Conservation (phyloP, 495 filamentous ascomycete species). For the Pseudevernia furfuracea region DNA sequence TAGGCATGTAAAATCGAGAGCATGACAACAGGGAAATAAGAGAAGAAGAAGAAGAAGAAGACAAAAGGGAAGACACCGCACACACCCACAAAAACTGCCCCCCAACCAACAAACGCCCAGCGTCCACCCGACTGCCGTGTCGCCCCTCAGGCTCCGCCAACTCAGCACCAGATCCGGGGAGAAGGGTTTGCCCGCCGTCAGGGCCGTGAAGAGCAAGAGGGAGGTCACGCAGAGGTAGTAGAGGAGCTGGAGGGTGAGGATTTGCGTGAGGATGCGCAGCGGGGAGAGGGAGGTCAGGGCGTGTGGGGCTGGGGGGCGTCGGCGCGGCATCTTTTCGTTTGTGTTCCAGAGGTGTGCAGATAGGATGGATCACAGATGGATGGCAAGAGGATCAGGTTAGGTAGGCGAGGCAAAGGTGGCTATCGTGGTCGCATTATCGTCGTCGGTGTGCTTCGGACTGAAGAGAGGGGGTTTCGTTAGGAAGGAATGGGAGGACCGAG, state of each 20-base stretch:
- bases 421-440: slow-evolving; percentile 4
- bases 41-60: slow-evolving; percentile 10
- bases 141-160: slow-evolving; percentile 76
- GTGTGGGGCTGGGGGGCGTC: slow-evolving; percentile 53
- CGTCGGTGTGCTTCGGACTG: too few relatives aligned
- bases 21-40: too few relatives aligned
- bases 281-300: slow-evolving; percentile 75
- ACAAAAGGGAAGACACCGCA: slow-evolving; percentile 23
- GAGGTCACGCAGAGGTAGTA: slow-evolving; percentile 71
- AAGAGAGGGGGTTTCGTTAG: too few relatives aligned
- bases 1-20: too few relatives aligned
- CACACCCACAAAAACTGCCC: slow-evolving; percentile 67
- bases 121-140: slow-evolving; percentile 90
- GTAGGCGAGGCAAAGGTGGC: not conserved
- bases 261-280: slow-evolving; percentile 78
- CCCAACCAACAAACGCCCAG: slow-evolving; percentile 81
- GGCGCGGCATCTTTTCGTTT: not conserved
- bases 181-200: slow-evolving; percentile 72
- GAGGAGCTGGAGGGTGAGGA: slow-evolving; percentile 71
- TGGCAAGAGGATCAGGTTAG: too few relatives aligned
- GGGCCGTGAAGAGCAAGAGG: slow-evolving; percentile 79
- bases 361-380: not conserved
- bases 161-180: slow-evolving; percentile 63
- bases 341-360: not conserved
- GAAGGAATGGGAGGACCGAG: too few relatives aligned